Evolutionary conservation across 345 rosid species (phyloP).

Genomic region (Chamaenerion angustifolium): DNA sequence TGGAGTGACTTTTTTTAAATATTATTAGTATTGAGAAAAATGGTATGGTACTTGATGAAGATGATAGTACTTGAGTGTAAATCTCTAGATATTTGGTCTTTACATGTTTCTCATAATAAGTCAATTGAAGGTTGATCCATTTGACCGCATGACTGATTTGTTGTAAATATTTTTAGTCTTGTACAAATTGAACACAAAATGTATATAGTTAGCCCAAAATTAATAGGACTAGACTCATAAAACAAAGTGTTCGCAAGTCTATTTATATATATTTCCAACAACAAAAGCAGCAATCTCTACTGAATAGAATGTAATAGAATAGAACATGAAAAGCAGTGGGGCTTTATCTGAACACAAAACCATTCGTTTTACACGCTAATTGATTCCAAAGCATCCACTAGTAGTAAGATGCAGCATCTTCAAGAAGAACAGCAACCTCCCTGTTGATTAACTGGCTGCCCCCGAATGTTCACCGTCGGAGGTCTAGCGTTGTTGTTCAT

Average conservation of each 20-base stretch:
- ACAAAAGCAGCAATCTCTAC: no score
- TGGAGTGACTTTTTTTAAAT: neutral
- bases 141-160: slow-evolving; percentile 8
- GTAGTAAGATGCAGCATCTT: slow-evolving; percentile 1
- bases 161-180: no score
- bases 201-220: no score
- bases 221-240: no score
- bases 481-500: slow-evolving; percentile 55
- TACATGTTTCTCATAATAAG: slow-evolving; percentile 11
- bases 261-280: no score
- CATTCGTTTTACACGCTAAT: neutral
- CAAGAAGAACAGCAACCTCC: slow-evolving; percentile 88
- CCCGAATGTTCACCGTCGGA: slow-evolving; percentile 85
- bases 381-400: slow-evolving; percentile 5
- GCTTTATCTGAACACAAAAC: no score
- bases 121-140: slow-evolving; percentile 16
- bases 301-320: no score
- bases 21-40: neutral
- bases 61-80: no score
- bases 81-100: no score
- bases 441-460: slow-evolving; percentile 89
- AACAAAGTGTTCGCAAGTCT: no score
- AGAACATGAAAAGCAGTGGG: no score
- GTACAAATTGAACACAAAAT: no score
- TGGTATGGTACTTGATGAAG: slow-evolving; percentile 1